Conservation (phyloP, 23 red algal genomes). For the Gracilaria gracilis region DNA sequence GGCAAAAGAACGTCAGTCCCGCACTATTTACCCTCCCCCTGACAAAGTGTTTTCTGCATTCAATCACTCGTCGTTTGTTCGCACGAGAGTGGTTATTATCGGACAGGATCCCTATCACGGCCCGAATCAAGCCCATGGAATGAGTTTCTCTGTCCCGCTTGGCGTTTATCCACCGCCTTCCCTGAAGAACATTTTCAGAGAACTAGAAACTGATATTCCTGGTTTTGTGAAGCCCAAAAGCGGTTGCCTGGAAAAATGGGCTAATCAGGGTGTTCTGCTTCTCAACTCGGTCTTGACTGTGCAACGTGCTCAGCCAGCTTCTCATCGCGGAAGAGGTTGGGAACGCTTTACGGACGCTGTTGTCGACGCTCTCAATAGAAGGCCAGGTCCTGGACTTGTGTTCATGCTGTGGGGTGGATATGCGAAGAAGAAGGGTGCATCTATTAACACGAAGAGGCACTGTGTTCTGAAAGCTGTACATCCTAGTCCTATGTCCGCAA, state of each 20-base stretch:
- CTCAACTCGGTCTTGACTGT: constrained; percentile 98
- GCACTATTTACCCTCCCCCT: constrained; percentile 68
- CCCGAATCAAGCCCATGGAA: constrained; percentile 91
- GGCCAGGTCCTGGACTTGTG: constrained; percentile 71
- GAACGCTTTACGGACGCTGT: constrained; percentile 96
- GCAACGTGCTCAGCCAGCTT: constrained; percentile 70
- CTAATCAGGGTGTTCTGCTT: constrained; percentile 94
- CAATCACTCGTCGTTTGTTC: constrained; percentile 67
- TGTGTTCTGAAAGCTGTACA: constrained; percentile 82
- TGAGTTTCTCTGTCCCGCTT: constrained; percentile 88
- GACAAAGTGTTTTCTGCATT: constrained; percentile 88
- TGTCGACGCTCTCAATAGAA: constrained; percentile 73
- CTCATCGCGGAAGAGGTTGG: constrained; percentile 89
- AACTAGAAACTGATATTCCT: constrained; percentile 85
- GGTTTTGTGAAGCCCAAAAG: constrained; percentile 71
- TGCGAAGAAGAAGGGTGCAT: constrained; percentile 92
- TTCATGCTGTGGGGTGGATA: constrained; percentile 98
- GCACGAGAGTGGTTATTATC: constrained; percentile 94
- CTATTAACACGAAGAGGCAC: constrained; percentile 77
- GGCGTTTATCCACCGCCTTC: constrained; percentile 88
- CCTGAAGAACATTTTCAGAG: constrained; percentile 88
- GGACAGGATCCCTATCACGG: constrained; percentile 99
- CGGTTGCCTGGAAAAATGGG: constrained; percentile 90
- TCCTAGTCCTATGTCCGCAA: constrained; percentile 90
- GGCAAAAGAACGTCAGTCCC: constrained; percentile 6